These are phyloP conservation scores for Russula abietina DNA, from an alignment of 768 basidiomycete species.

Conservation along the genomic window DNA sequence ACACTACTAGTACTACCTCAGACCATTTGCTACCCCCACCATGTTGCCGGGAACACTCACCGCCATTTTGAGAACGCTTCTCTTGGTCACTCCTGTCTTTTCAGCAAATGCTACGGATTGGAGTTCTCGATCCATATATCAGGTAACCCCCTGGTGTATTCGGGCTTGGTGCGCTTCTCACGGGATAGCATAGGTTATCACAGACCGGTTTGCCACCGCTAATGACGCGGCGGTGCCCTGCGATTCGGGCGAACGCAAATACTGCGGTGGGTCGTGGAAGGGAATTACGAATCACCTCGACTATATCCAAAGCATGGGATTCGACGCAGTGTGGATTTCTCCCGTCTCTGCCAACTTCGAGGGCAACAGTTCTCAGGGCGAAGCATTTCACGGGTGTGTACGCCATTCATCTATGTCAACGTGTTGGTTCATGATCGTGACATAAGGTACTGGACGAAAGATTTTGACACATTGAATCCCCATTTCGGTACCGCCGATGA, in stretches of 20 bases:
- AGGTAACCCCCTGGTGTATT: conserved; percentile 31
- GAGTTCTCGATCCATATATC: conserved; percentile 52
- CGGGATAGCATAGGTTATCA: conserved; percentile 36
- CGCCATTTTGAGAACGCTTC: background rate
- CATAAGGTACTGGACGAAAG: conserved; percentile 45
- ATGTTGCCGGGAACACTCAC: background rate
- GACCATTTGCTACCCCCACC: background rate
- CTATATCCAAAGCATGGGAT: conserved; percentile 59
- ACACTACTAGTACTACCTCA: background rate
- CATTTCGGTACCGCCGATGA: conserved; percentile 50
- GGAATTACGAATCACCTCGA: conserved; percentile 50
- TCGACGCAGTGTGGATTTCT: conserved; percentile 55
- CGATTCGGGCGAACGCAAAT: conserved; percentile 41
- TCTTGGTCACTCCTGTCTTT: conserved; percentile 24
- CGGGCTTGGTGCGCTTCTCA: background rate
- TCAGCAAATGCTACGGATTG: conserved; percentile 44
- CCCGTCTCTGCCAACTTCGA: conserved; percentile 48
- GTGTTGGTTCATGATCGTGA: background rate
- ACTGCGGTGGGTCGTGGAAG: conserved; percentile 55
- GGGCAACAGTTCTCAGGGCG: conserved; percentile 44
- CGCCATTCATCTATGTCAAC: background rate
- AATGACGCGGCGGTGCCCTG: conserved; percentile 38
- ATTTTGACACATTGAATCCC: conserved; percentile 44
- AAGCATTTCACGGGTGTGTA: conserved; percentile 51
- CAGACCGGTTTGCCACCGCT: conserved; percentile 54